Base-by-base conservation (phyloP, 495 filamentous ascomycete species). In the Podospora pseudopauciseta region DNA sequence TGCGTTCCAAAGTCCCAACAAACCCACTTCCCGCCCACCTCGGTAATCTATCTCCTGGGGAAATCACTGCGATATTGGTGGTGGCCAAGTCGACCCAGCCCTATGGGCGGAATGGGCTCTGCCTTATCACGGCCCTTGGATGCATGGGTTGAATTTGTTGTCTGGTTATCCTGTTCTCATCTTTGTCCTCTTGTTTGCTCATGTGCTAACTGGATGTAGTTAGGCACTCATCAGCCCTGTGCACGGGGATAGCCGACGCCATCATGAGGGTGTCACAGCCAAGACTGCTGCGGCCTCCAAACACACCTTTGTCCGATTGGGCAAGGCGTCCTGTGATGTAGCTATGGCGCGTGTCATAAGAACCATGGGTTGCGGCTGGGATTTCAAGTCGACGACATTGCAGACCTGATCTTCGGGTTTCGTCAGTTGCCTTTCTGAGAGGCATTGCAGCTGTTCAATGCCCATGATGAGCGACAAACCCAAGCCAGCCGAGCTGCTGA, bases 11-110 rank as follows among this genome's bases (percentile, higher is more conserved):
- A 7, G 4, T 32, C 30, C 7, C 30, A 32, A 6, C 30, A 32
- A 32, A 32, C 7, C 7, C 1, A 7, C 6, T 32, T 32, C 30
- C 30, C 30, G 30, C 30, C 30, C 7, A 32, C 30, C 30, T 5
- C 30, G 30, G 30, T 32, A 32, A 32, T 32, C 1, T 32, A 32
- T 32, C 30, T 32, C 30, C 30, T 32, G 30, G 30, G 26, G 61
- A 32, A 20, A 63, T n/a, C 16, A 63, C 27, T 34, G 23, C n/a
- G 34, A 63, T 49, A 63, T 63, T 63, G 61, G 61, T 63, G 61
- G 61, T 63, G 61, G 61, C 61, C 61, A n/a, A 63, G 61, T 15
- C 28, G 15, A 63, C 61, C 28, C 27, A 19, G 9, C 9, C 27
- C 30, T 49, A 20, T 16, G 61, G 32, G 32, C 61, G 23, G 30